These are phyloP conservation scores for Setaria viridis DNA, from an alignment of 202 grass and related monocot genomes.

Conservation along the genomic window DNA sequence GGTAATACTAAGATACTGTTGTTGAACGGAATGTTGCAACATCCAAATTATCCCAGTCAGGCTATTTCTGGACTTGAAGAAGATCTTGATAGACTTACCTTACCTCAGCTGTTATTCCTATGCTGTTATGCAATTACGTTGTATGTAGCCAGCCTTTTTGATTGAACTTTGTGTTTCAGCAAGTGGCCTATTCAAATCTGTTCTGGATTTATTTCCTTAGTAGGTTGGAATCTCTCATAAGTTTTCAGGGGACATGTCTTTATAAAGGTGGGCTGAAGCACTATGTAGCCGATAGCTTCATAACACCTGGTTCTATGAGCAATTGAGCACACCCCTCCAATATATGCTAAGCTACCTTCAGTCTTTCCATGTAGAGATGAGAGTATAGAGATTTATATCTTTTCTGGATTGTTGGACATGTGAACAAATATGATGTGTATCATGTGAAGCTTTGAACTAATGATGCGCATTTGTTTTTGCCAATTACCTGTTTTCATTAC, in stretches of 20 bases:
- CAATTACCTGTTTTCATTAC: neutral
- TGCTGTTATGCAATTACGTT: neutral
- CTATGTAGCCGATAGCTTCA: neutral
- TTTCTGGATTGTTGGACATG: neutral
- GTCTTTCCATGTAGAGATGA: neutral
- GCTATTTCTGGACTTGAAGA: neutral
- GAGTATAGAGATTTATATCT: neutral
- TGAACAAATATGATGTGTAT: neutral
- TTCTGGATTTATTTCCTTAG: neutral
- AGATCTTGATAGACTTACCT: slow-evolving; percentile 4
- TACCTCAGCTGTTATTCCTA: neutral
- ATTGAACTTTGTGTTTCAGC: neutral
- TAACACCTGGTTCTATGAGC: neutral
- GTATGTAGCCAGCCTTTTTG: neutral
- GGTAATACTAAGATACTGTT: slow-evolving; percentile 3
- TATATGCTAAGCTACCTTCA: neutral
- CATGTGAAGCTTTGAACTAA: neutral
- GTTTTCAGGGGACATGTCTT: neutral
- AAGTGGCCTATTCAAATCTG: neutral
- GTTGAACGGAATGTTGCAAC: neutral
- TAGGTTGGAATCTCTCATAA: neutral
- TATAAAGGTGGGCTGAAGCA: slow-evolving; percentile 4
- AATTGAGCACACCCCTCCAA: neutral
- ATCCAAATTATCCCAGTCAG: neutral
- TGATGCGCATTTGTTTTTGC: neutral